Evolutionary conservation across 2,329 filamentous ascomycete species (phyloP), one percentile per base, ranked within the genome.

Genomic region (Colletotrichum sp.): DNA sequence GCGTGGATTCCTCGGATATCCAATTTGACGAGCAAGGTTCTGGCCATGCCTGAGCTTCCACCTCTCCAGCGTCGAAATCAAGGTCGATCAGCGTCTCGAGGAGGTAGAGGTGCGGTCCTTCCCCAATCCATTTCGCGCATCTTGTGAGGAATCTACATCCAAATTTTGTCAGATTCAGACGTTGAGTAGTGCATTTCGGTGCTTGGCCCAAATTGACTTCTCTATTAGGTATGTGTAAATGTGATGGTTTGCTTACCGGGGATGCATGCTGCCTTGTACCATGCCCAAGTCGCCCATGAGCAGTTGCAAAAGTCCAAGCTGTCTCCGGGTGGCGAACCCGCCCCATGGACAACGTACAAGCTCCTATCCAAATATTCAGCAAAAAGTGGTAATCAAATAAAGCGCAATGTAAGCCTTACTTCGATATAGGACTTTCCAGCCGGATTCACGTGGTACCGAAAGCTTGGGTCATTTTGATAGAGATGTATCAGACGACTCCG

Each of bases 341-440:
- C 9, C 8, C 26, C 28, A 73, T 3, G 71, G 55, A 3, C 4
- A 2, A 5, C 12, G 7, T 1, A 55, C 0, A 3, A 73, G 4
- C 4, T 36, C 55, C 65, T 61, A 24, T n/a, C 0, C 0, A 2
- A 13, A 21, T 0, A 2, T 21, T 48, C 6, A 48, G 43, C 10
- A 7, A 21, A 7, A 21, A n/a, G n/a, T n/a, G n/a, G n/a, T n/a
- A n/a, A n/a, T n/a, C n/a, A n/a, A n/a, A n/a, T n/a, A n/a, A n/a
- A n/a, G n/a, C n/a, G n/a, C n/a, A n/a, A n/a, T n/a, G n/a, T n/a
- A n/a, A n/a, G n/a, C n/a, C n/a, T n/a, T n/a, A n/a, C n/a, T n/a
- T n/a, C 68, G 21, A 74, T 7, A 32, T 74, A 74, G 3, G 72
- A 74, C 1, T 3, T 39, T 3, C 72, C 72, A 4, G 7, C 32